Conservation (phyloP, 768 basidiomycete genomes). For the Gloeophyllum trabeum region DNA sequence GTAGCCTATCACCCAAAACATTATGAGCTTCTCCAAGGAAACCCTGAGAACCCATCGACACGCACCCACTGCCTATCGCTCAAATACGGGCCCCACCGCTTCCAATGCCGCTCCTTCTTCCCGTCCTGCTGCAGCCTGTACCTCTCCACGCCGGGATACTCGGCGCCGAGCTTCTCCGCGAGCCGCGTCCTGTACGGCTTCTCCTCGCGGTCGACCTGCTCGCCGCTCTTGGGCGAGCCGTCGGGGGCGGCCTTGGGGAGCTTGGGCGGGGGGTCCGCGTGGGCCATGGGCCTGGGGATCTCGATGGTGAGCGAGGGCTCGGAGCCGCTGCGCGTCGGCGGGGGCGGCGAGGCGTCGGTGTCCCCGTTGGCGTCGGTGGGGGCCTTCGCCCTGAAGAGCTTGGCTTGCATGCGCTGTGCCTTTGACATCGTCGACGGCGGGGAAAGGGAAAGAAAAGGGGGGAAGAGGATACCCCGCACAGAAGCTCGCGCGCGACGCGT, state of each 20-base stretch:
- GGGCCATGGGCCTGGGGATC: constrained; percentile 45
- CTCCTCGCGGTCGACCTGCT: constrained; percentile 2
- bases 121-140: constrained; percentile 80
- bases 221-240: constrained; percentile 6
- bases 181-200: constrained; percentile 54
- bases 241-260: constrained; percentile 19
- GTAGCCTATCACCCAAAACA: constrained; percentile 77
- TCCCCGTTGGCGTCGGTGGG: neutral
- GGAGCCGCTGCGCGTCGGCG: constrained; percentile 13
- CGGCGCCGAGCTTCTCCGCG: constrained; percentile 45
- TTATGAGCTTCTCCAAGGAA: constrained; percentile 8
- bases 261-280: constrained; percentile 31
- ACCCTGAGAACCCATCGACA: constrained; percentile 2
- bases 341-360: too few species aligned
- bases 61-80: constrained; percentile 96
- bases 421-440: constrained; percentile 26
- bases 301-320: constrained; percentile 38
- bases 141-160: constrained; percentile 77
- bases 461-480: too few species aligned
- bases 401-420: constrained; percentile 60
- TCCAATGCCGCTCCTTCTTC: constrained; percentile 83
- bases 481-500: neutral
- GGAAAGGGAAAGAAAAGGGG: constrained; percentile 6
- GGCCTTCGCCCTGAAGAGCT: constrained; percentile 44
- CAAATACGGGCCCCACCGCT: constrained; percentile 97